phyloP scores from a whole-genome alignment of 2,329 filamentous ascomycete species.

The Cadophora luteo-olivacea region DNA sequence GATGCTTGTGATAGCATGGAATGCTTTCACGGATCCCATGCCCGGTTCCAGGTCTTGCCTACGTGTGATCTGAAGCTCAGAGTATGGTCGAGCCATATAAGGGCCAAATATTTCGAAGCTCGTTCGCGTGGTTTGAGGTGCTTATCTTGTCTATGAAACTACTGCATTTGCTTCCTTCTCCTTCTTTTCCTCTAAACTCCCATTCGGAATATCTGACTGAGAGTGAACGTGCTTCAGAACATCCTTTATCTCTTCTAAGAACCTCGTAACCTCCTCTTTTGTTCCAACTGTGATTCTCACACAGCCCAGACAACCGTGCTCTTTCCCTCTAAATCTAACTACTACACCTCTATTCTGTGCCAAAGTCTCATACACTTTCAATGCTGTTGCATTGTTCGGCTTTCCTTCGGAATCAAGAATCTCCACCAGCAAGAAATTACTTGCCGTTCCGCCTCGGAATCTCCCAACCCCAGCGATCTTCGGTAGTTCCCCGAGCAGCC shows the following conservation, averaged over 20 bases:
- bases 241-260: slow-evolving; percentile 70
- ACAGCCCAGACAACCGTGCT: slow-evolving; percentile 87
- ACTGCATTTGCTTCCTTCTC: slow-evolving; percentile 37
- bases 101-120: too few relatives aligned
- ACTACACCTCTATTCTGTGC: slow-evolving; percentile 90
- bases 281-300: slow-evolving; percentile 93
- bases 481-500: slow-evolving; percentile 76
- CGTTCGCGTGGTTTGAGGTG: too few relatives aligned
- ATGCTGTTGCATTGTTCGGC: slow-evolving; percentile 79
- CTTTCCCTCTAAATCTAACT: slow-evolving; percentile 91
- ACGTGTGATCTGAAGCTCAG: too few relatives aligned
- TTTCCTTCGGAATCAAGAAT: slow-evolving; percentile 76
- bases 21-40: too few relatives aligned
- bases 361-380: slow-evolving; percentile 82
- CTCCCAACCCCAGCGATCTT: slow-evolving; percentile 78
- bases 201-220: slow-evolving; percentile 15
- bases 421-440: slow-evolving; percentile 92
- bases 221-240: slow-evolving; percentile 39
- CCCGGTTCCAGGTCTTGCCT: too few relatives aligned
- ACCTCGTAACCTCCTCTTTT: slow-evolving; percentile 80
- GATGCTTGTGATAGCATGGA: too few relatives aligned
- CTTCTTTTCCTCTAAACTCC: slow-evolving; percentile 33
- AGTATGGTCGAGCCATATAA: too few relatives aligned
- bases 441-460: slow-evolving; percentile 78
- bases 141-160: slow-evolving; percentile 37